phyloP scores from a whole-genome alignment of 805 yeast genomes.

The Candida nonsorbophila region DNA sequence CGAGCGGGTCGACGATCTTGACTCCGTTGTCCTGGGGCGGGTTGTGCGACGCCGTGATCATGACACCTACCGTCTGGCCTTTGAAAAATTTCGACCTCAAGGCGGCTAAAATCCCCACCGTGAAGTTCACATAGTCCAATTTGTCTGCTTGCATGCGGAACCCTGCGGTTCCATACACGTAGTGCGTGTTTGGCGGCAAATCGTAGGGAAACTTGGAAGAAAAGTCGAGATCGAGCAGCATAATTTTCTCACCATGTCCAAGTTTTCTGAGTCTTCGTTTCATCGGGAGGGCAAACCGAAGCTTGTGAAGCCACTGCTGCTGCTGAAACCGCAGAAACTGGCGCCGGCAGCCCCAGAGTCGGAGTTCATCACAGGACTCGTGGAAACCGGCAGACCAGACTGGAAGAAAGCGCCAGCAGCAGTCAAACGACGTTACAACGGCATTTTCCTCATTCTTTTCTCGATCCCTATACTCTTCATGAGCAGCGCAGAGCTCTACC shows the following conservation, averaged over 20 bases:
- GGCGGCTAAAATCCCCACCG: conserved; percentile 78
- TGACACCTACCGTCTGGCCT: conserved; percentile 80
- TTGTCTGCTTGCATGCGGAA: conserved; percentile 70
- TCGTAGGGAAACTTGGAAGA: background rate
- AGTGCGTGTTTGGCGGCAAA: background rate
- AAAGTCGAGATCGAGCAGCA: too few relatives aligned
- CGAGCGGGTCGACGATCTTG: conserved; percentile 88
- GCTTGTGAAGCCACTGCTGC: conserved; percentile 1
- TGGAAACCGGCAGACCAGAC: conserved; percentile 35
- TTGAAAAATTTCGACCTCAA: conserved; percentile 68
- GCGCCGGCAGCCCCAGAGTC: conserved; percentile 14
- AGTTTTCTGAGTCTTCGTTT: background rate
- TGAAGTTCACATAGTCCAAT: conserved; percentile 76
- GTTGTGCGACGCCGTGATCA: conserved; percentile 95
- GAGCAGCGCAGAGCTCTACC: conserved; percentile 28
- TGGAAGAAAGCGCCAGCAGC: conserved; percentile 41
- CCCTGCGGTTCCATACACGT: conserved; percentile 95
- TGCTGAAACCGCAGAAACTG: conserved; percentile 5
- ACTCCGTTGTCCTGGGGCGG: conserved; percentile 91
- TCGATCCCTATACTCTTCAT: conserved; percentile 32
- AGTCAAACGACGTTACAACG: conserved; percentile 29
- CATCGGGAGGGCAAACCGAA: background rate
- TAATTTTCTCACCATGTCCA: background rate
- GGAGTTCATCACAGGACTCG: conserved; percentile 31
- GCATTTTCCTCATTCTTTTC: conserved; percentile 30